These are phyloP conservation scores for Hippophae rhamnoides DNA, from an alignment of 306 rosid genomes.

Conservation along the genomic window DNA sequence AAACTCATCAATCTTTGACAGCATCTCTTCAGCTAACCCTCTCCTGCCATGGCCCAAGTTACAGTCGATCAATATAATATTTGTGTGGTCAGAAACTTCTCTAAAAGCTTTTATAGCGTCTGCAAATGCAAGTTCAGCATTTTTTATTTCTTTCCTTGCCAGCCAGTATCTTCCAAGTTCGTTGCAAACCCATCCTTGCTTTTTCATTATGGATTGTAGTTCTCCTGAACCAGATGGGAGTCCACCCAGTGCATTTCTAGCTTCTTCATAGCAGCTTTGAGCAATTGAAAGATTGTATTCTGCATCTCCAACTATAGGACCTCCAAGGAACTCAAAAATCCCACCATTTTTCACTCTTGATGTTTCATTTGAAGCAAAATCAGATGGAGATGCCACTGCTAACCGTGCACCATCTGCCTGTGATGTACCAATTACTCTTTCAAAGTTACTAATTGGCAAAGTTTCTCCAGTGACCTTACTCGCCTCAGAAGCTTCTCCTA, in stretches of 20 bases:
- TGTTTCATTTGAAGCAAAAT: constrained; percentile 29
- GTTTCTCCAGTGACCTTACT: constrained; percentile 22
- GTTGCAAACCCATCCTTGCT: constrained; percentile 91
- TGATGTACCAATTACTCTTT: constrained; percentile 21
- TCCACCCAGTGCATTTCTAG: constrained; percentile 56
- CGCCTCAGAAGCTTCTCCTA: constrained; percentile 13
- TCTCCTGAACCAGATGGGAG: constrained; percentile 57
- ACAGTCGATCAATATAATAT: constrained; percentile 77
- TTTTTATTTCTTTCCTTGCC: constrained; percentile 52
- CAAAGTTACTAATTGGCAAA: constrained; percentile 22
- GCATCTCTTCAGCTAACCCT: constrained; percentile 81
- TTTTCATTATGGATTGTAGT: constrained; percentile 58
- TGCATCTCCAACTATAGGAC: constrained; percentile 45
- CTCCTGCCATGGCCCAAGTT: constrained; percentile 96
- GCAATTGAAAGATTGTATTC: constrained; percentile 60
- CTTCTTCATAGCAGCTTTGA: constrained; percentile 73
- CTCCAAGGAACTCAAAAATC: constrained; percentile 74
- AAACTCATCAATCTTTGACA: constrained; percentile 53
- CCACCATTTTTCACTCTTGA: constrained; percentile 66
- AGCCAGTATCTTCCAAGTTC: constrained; percentile 82
- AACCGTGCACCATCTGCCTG: constrained; percentile 24
- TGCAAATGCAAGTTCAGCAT: constrained; percentile 68
- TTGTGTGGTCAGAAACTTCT: constrained; percentile 83
- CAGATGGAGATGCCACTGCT: constrained; percentile 28
- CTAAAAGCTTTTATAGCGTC: constrained; percentile 86